Conservation (phyloP, 1,284 basidiomycete genomes). For the Xerocomus minutiporus region DNA sequence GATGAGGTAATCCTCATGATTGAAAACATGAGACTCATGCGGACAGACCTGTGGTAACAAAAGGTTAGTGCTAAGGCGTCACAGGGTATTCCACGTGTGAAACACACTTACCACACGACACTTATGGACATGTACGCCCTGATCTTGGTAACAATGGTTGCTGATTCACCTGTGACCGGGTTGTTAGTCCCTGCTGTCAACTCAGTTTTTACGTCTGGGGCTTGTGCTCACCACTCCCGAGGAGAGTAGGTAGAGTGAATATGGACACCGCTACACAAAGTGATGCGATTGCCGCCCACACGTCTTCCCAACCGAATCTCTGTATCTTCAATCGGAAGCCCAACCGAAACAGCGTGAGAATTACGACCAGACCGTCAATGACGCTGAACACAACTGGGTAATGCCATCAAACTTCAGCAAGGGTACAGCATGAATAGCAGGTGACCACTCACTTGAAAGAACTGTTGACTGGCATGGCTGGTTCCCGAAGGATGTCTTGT, state of each 20-base stretch:
- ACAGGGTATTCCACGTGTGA: not conserved
- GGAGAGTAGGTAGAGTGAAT: not conserved
- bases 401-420: not conserved
- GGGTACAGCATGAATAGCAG: not conserved
- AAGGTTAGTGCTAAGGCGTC: not conserved
- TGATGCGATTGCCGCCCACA: conserved; percentile 13
- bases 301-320: conserved; percentile 25
- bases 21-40: conserved; percentile 15
- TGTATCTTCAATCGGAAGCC: conserved; percentile 14
- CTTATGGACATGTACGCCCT: conserved; percentile 6
- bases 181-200: not conserved
- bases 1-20: conserved; percentile 6
- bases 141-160: not conserved
- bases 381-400: conserved; percentile 7
- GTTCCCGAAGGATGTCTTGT: not conserved
- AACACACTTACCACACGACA: conserved; percentile 8
- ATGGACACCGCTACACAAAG: conserved; percentile 2
- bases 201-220: not conserved
- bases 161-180: not conserved
- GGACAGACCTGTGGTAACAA: conserved; percentile 10
- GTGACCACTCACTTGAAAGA: not conserved
- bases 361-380: conserved; percentile 1
- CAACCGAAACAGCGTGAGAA: conserved; percentile 18
- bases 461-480: not conserved
- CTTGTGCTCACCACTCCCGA: conserved; percentile 1